These are phyloP conservation scores for Solanum medicagineum DNA, from an alignment of 257 asterid genomes.

Conservation along the genomic window DNA sequence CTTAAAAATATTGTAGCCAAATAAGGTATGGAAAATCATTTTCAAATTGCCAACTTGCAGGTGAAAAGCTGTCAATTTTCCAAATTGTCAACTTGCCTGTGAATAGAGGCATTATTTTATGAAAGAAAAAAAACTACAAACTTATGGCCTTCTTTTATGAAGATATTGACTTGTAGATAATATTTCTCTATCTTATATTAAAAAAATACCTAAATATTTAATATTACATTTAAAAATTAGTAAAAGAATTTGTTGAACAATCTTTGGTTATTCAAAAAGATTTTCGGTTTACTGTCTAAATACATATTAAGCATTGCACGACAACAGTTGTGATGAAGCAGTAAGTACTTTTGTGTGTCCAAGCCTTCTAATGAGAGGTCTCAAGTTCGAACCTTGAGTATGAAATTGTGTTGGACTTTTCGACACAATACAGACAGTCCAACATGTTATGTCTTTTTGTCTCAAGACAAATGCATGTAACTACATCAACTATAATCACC, in stretches of 20 bases:
- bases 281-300: neutral
- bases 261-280: neutral
- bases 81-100: neutral
- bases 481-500: neutral
- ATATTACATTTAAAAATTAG: neutral
- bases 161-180: neutral
- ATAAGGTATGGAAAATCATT: neutral
- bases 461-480: neutral
- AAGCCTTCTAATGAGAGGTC: neutral
- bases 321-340: neutral
- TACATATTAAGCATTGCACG: neutral
- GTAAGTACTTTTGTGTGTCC: fast-evolving
- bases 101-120: neutral
- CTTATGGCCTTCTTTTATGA: neutral
- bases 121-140: neutral
- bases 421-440: no score
- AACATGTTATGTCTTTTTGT: neutral
- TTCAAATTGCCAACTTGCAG: neutral
- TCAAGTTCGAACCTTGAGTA: no score
- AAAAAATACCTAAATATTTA: neutral
- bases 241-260: neutral
- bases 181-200: neutral
- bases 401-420: no score
- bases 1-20: neutral
- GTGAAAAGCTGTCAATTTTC: neutral